phyloP scores from a whole-genome alignment of 2,329 filamentous ascomycete genomes.

The Spiromastix sp. region DNA sequence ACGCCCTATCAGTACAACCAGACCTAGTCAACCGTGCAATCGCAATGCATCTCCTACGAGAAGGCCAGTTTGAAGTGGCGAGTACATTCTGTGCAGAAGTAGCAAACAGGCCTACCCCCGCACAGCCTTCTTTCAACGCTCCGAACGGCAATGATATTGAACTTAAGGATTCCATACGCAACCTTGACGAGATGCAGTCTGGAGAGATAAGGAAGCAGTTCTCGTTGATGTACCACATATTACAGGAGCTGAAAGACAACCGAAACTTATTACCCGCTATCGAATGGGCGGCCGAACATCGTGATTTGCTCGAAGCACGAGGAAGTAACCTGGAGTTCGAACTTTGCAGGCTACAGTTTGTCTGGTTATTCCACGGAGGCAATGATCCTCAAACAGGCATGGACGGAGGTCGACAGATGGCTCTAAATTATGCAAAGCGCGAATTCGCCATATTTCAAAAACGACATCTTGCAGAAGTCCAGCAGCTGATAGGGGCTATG shows the following conservation, averaged over 20 bases:
- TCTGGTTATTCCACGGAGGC: slow-evolving; percentile 72
- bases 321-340: slow-evolving; percentile 95
- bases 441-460: slow-evolving; percentile 66
- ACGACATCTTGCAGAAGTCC: slow-evolving; percentile 68
- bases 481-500: slow-evolving; percentile 71
- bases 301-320: slow-evolving; percentile 59
- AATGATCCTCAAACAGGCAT: slow-evolving; percentile 8
- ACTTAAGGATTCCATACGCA: slow-evolving; percentile 34
- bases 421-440: slow-evolving; percentile 63
- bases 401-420: slow-evolving; percentile 33
- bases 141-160: slow-evolving; percentile 23
- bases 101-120: slow-evolving; percentile 33
- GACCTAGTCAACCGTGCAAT: slow-evolving; percentile 83
- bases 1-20: slow-evolving; percentile 65
- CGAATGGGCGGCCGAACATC: slow-evolving; percentile 68
- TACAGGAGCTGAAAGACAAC: slow-evolving; percentile 61
- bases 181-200: slow-evolving; percentile 50
- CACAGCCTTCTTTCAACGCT: slow-evolving; percentile 20
- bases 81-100: slow-evolving; percentile 73
- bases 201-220: slow-evolving; percentile 70
- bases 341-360: slow-evolving; percentile 76
- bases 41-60: slow-evolving; percentile 88
- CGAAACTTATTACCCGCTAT: slow-evolving; percentile 76
- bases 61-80: slow-evolving; percentile 85
- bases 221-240: slow-evolving; percentile 78